A percentile compares a stretch with the other conserved stretches of the same genome.
These are phyloP conservation scores for Piper longum DNA, from an alignment of 164 flowering plant genomes.

Conservation along the genomic window DNA sequence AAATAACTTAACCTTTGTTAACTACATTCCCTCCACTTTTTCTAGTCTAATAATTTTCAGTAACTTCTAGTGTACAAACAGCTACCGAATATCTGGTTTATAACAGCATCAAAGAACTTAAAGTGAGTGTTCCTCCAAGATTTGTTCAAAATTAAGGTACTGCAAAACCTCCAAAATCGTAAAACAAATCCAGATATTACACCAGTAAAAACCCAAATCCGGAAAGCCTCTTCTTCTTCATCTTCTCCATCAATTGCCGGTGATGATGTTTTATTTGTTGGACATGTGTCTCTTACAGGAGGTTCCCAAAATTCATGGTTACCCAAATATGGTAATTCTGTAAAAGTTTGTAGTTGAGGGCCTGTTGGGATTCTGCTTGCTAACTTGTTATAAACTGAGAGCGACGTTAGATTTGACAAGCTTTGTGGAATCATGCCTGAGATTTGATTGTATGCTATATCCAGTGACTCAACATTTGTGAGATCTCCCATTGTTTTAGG, in stretches of 20 bases:
- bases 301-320: neutral
- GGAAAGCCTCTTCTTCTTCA: neutral
- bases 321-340: neutral
- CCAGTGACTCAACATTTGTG: constrained; percentile 6
- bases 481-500: constrained; percentile 13
- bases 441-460: constrained; percentile 21
- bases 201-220: neutral
- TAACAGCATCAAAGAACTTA: too few relatives aligned
- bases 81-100: too few relatives aligned
- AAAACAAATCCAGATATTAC: neutral
- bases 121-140: too few relatives aligned
- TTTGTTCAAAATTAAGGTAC: too few relatives aligned
- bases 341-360: constrained; percentile 3
- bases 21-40: too few relatives aligned
- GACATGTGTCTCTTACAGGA: neutral
- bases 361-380: constrained; percentile 13
- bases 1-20: too few relatives aligned
- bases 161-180: neutral
- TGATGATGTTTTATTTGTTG: neutral
- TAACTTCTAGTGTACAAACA: too few relatives aligned
- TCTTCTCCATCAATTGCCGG: neutral
- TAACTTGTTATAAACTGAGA: constrained; percentile 13
- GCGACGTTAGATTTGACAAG: constrained; percentile 7
- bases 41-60: too few relatives aligned
- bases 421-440: constrained; percentile 16